Evolutionary conservation across 2,329 filamentous ascomycete genomes (phyloP), one percentile per base, ranked within the genome.

Genomic region (Shiraia sp.): DNA sequence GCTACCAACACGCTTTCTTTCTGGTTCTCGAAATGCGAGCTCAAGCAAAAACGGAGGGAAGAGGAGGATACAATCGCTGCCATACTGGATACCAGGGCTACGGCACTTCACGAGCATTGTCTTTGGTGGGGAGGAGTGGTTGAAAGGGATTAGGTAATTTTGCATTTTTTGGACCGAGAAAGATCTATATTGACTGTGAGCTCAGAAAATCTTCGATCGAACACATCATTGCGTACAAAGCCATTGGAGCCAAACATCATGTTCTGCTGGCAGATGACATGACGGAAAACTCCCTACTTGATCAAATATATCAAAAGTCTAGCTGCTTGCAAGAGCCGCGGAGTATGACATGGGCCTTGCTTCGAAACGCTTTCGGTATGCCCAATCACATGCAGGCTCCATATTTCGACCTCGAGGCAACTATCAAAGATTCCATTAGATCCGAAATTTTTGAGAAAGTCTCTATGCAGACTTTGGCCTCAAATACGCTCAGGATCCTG

Each of bases 11-110:
- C 56, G 65, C 31, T 32, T 65, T 6, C 31, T 69, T 10, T 65
- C 65, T 12, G 57, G 51, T 22, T 40, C 47, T 4, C 45, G 43
- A 30, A 35, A 37, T 44, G 42, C 36, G 15, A 26, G 17, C 10
- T 51, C 40, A 23, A 51, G 37, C 16, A 53, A 59, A 42, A 38
- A 66, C 57, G 63, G 48, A 39, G 46, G 59, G 58, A 60, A 57
- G 61, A 63, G 58, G 50, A 66, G 65, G 39, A 72, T 79, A 45
- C 76, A 75, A 59, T 63, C 72, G 41, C 51, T 77, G 15, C 79
- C 80, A 19, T 85, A 85, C 63, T 85, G 79, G 78, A 61, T 85
- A 6, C 81, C 82, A 2, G 71, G 77, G 36, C 25, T 84, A 7
- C 79, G 80, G 27, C 79, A 85, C 68, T 70, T 75, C 6, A 53